Conservation (phyloP, 352 stramenopile species). For the Elongisporangium undulatum region DNA sequence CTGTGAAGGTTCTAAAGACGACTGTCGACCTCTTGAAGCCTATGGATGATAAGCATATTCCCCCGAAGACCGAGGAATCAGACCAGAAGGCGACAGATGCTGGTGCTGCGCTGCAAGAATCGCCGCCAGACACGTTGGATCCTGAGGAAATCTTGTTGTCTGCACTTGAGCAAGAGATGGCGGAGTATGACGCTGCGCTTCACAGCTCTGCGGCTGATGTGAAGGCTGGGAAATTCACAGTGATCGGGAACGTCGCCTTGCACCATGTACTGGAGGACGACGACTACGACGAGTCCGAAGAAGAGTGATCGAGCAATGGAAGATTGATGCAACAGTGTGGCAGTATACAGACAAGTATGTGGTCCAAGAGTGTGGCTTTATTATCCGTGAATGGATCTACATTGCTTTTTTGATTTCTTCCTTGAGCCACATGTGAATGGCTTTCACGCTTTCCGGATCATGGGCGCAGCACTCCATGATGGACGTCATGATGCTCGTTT, state of each 20-base stretch:
- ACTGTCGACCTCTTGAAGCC: no score
- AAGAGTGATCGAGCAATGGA: slow-evolving; percentile 9
- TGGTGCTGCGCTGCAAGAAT: no score
- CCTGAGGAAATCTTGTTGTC: slow-evolving; percentile 23
- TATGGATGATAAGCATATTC: no score
- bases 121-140: background rate
- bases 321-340: slow-evolving; percentile 2
- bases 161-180: slow-evolving; percentile 31
- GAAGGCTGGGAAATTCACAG: background rate
- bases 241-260: slow-evolving; percentile 8
- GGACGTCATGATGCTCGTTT: slow-evolving; percentile 31
- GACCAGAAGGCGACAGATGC: no score
- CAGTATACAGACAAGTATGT: background rate
- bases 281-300: slow-evolving; percentile 28
- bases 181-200: slow-evolving; percentile 10
- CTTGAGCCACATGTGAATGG: slow-evolving; percentile 31
- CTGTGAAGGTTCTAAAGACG: no score
- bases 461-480: slow-evolving; percentile 43
- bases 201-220: background rate
- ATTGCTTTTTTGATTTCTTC: slow-evolving; percentile 38
- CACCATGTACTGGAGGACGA: slow-evolving; percentile 20
- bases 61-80: no score
- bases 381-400: slow-evolving; percentile 7
- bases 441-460: slow-evolving; percentile 34
- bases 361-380: background rate